These are phyloP conservation scores for Saturnispora zaruensis DNA, from an alignment of 805 yeast species.

Conservation along the genomic window DNA sequence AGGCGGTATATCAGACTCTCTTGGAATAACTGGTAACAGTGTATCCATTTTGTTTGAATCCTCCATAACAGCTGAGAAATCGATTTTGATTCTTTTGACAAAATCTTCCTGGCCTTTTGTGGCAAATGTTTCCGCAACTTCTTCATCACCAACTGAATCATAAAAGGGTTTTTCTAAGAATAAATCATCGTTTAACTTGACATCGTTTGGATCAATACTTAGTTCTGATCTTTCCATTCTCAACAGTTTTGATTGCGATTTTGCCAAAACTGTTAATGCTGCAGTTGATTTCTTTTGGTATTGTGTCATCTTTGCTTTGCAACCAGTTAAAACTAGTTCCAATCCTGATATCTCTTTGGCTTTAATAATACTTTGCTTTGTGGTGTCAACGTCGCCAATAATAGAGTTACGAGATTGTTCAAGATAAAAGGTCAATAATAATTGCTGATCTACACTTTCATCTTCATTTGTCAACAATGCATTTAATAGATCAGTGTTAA, in stretches of 20 bases:
- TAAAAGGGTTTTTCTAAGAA: constrained; percentile 67
- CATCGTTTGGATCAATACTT: constrained; percentile 41
- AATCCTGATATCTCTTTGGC: constrained; percentile 55
- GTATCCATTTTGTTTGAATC: constrained; percentile 5
- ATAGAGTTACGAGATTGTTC: constrained; percentile 62
- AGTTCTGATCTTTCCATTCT: constrained; percentile 14
- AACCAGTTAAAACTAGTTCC: constrained; percentile 69
- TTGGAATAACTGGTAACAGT: constrained; percentile 54
- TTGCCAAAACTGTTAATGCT: constrained; percentile 69
- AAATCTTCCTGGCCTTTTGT: constrained; percentile 18
- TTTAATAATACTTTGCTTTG: constrained; percentile 44
- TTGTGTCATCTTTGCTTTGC: constrained; percentile 80
- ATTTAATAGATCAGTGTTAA: constrained; percentile 29
- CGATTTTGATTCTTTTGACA: constrained; percentile 36
- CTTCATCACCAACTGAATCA: constrained; percentile 49
- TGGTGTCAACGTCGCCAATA: constrained; percentile 55
- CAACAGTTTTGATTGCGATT: constrained; percentile 29
- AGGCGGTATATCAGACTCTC: constrained; percentile 55
- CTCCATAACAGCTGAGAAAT: constrained; percentile 20
- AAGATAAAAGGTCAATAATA: constrained; percentile 44
- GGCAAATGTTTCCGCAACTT: constrained; percentile 24
- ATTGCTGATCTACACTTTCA: constrained; percentile 21
- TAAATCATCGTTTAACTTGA: constrained; percentile 65
- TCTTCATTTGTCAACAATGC: constrained; percentile 27
- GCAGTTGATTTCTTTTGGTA: constrained; percentile 67